Base-by-base conservation (phyloP, 2,329 filamentous ascomycete species). In the Cladosporium velox region DNA sequence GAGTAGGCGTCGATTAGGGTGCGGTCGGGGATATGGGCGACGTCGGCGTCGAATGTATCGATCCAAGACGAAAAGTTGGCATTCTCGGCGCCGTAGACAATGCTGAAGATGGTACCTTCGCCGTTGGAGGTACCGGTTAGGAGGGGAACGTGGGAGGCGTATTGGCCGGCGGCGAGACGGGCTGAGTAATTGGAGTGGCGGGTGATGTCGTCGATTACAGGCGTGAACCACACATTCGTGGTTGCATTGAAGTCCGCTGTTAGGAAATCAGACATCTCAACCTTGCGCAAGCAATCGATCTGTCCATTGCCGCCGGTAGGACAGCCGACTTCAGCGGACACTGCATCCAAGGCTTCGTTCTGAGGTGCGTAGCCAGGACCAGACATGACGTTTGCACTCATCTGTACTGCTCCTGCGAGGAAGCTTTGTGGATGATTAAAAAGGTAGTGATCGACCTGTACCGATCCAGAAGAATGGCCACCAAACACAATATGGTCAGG, bases 401-500 rank as follows among this genome's bases (percentile, higher is more conserved):
- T 80, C 71, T 81, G 71, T 0, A 79, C 51, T 12, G 51, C 61
- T 41, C 61, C 61, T 26, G 41, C 44, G 28, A 64, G 86, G 87
- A 75, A 90, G 88, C 7, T 24, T 24, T 24, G 24, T 24, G 24
- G 24, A 24, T 24, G 24, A 24, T 24, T 24, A 24, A 24, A 24
- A 24, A 24, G 24, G 24, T 24, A 24, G 69, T 80, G 78, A 34
- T 80, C 79, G 49, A 69, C 67, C 8, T 66, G 64, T 1, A 67
- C 67, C 7, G 35, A 68, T 5, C 78, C 78, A 0, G 78, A 80
- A 15, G 61, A 64, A 32, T 64, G 61, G 11, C 61, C 88, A 26
- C 91, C 91, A 88, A 88, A 92, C 66, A 93, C 89, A 8, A 93
- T 90, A 75, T 90, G 91, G 18, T 83, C 81, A 0, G 90, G 89